These are phyloP conservation scores for Sextonia rubra DNA, from an alignment of 164 flowering plant species.

Conservation along the genomic window DNA sequence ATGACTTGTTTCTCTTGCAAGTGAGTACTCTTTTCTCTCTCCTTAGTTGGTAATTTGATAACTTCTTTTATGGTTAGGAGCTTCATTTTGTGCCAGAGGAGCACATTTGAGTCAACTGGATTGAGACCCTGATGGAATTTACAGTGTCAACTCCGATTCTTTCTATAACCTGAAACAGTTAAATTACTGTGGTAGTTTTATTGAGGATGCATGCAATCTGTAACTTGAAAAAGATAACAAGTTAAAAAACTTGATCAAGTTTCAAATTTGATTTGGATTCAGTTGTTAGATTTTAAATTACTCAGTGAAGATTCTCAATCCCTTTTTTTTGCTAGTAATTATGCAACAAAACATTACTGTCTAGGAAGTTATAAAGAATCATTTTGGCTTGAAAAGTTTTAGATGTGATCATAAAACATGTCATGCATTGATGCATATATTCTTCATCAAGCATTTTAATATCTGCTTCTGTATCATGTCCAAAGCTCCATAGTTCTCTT, in stretches of 20 bases:
- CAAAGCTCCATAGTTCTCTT: too few relatives aligned
- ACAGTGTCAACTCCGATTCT: background rate
- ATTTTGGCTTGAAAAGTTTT: background rate
- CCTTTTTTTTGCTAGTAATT: background rate
- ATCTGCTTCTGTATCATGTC: too few relatives aligned
- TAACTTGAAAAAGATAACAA: too few relatives aligned
- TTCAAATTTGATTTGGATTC: too few relatives aligned
- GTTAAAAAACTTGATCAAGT: too few relatives aligned
- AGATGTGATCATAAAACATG: background rate
- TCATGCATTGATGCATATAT: background rate
- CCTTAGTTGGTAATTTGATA: background rate
- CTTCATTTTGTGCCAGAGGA: too few relatives aligned
- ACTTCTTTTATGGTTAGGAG: background rate
- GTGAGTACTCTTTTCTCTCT: constrained; percentile 31
- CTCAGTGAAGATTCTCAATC: too few relatives aligned
- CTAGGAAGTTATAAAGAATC: background rate
- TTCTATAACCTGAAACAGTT: background rate
- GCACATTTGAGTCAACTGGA: background rate
- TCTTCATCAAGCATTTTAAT: background rate
- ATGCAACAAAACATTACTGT: background rate
- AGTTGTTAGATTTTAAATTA: too few relatives aligned
- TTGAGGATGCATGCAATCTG: too few relatives aligned
- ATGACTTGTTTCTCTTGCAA: constrained; percentile 85
- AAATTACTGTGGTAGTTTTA: too few relatives aligned
- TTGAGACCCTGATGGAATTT: background rate